phyloP scores from a whole-genome alignment of 2,329 filamentous ascomycete genomes.

The Hypoxylon rubiginosum region DNA sequence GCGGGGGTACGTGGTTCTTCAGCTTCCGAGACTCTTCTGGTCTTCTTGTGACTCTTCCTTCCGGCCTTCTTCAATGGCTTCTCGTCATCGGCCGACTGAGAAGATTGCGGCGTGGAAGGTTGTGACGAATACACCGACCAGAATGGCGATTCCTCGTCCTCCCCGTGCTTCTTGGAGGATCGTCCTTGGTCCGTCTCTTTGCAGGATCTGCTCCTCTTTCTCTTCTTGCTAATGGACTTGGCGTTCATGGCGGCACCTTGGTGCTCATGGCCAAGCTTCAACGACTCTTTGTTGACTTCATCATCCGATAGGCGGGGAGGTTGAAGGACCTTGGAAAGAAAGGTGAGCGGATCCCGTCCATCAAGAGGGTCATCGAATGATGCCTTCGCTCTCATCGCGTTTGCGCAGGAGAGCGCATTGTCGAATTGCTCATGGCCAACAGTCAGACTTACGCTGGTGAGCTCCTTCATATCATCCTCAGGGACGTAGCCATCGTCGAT shows the following conservation, averaged over 20 bases:
- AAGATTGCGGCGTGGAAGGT: no score
- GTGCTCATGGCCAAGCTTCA: neutral
- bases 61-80: neutral
- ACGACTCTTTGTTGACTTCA: neutral
- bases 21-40: conserved; percentile 1
- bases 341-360: conserved; percentile 48
- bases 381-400: conserved; percentile 44
- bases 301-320: neutral
- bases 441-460: conserved; percentile 49
- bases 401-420: conserved; percentile 52
- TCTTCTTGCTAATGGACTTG: neutral
- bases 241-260: neutral
- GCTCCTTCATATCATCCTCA: conserved; percentile 45
- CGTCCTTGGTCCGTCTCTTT: neutral
- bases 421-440: conserved; percentile 54
- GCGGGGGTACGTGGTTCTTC: neutral
- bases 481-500: conserved; percentile 45
- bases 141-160: conserved; percentile 41
- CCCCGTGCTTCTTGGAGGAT: conserved; percentile 17
- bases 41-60: no score
- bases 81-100: no score
- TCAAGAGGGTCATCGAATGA: conserved; percentile 41
- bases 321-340: conserved; percentile 38
- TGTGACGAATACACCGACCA: conserved; percentile 24
- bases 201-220: conserved; percentile 7